Percentiles rank a stretch among this genome's conserved stretches.
Evolutionary conservation across 257 asterid genomes (phyloP).

Genomic region (Solanum ahanhuiri): DNA sequence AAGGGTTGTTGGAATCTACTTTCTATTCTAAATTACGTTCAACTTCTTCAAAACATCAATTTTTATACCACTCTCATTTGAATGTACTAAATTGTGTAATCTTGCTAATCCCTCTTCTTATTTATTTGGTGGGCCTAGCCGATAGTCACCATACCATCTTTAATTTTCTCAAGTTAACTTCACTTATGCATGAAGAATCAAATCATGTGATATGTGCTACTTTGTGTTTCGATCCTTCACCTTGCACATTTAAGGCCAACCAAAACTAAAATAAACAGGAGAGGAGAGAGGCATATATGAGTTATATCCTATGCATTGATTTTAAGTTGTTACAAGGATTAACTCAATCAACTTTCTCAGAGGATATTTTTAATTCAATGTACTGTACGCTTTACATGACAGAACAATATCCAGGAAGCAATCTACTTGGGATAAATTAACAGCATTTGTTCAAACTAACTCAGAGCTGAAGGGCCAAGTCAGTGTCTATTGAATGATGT

Average conservation of each 20-base stretch:
- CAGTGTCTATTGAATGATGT: slow-evolving; percentile 5
- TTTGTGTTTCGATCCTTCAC: not conserved
- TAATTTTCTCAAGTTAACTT: not conserved
- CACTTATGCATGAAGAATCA: not conserved
- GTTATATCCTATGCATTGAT: not conserved
- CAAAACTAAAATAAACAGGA: not conserved
- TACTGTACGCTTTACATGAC: not conserved
- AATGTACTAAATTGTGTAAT: too few relatives aligned
- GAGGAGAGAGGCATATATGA: not conserved
- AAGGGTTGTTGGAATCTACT: not conserved
- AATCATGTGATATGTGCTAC: not conserved
- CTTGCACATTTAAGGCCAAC: not conserved
- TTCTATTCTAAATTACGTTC: not conserved
- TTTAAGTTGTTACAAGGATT: not conserved
- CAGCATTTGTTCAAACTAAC: not conserved
- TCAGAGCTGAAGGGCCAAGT: slow-evolving; percentile 25
- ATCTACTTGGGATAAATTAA: not conserved
- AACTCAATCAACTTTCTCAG: not conserved
- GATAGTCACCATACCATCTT: too few relatives aligned
- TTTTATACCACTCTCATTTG: too few relatives aligned
- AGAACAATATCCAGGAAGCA: not conserved
- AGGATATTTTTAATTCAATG: not conserved
- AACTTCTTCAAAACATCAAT: too few relatives aligned
- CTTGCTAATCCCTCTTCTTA: too few relatives aligned
- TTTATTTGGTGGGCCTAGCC: too few relatives aligned